A percentile compares a stretch with the other conserved stretches of the same genome.
Evolutionary conservation across 345 rosid species (phyloP).

Genomic region (Laguncularia racemosa): DNA sequence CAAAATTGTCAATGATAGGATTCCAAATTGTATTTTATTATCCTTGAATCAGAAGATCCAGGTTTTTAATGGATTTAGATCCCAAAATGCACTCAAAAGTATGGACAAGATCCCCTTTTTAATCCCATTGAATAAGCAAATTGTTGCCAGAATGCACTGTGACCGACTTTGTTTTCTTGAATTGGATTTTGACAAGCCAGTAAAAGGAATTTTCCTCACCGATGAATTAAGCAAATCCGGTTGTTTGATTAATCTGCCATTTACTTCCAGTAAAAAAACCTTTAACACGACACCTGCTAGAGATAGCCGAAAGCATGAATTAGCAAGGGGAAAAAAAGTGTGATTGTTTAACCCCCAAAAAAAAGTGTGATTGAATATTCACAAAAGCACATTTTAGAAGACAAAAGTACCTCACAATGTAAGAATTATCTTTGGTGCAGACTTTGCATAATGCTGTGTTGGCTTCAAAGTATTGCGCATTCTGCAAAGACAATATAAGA

Average conservation of each 20-base stretch:
- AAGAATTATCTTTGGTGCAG: constrained; percentile 44
- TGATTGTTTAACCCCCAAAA: neutral
- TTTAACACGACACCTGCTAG: constrained; percentile 80
- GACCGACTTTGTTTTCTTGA: no score
- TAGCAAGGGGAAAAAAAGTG: neutral
- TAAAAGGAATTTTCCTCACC: constrained; percentile 25
- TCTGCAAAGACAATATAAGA: constrained; percentile 31
- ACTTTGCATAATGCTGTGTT: constrained; percentile 89
- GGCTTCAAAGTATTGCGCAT: constrained; percentile 82
- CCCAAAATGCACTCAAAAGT: no score
- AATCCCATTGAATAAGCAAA: no score
- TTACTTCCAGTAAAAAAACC: constrained; percentile 84
- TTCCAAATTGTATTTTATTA: no score
- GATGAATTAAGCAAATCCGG: constrained; percentile 66
- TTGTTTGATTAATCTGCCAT: constrained; percentile 64
- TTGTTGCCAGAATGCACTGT: no score
- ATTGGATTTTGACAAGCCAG: no score
- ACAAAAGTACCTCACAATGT: constrained; percentile 62
- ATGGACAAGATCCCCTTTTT: no score
- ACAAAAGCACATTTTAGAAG: neutral
- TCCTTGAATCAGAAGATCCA: no score
- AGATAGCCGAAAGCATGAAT: constrained; percentile 1
- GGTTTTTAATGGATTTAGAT: no score
- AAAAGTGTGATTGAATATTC: no score
- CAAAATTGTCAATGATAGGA: no score